Conservation (phyloP, 495 filamentous ascomycete genomes). For the Tuber microsphaerosporum region DNA sequence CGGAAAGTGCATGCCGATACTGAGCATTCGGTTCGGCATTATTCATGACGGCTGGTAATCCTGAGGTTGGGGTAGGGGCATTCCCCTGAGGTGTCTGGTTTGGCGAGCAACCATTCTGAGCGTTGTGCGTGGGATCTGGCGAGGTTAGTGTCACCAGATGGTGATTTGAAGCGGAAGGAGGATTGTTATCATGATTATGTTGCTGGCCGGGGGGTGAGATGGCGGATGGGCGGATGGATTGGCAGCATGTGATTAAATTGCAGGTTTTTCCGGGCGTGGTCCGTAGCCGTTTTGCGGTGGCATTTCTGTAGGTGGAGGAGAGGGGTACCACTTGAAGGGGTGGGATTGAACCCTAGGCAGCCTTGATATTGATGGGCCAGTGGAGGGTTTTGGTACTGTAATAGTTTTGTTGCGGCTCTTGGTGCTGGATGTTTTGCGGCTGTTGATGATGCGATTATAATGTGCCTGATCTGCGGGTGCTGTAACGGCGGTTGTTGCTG, state of each 20-base stretch:
- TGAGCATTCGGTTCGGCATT: neutral
- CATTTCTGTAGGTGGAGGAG: conserved; percentile 14
- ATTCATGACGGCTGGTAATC: neutral
- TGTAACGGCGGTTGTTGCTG: too few species aligned
- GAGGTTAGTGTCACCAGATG: neutral
- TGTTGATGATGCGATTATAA: too few species aligned
- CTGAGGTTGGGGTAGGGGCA: neutral
- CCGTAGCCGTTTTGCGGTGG: neutral
- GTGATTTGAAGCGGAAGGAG: neutral
- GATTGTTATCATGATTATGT: neutral
- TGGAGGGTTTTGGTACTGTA: conserved; percentile 6
- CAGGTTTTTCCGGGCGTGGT: conserved; percentile 15
- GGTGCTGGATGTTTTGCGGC: too few species aligned
- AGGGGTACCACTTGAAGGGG: neutral
- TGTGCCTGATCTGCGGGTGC: too few species aligned
- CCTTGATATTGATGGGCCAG: conserved; percentile 4
- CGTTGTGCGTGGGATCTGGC: neutral
- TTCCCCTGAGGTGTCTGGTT: neutral
- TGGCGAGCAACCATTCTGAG: neutral
- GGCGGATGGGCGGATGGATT: neutral
- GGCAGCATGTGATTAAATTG: conserved; percentile 8
- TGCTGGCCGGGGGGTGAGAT: neutral
- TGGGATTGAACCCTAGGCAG: neutral
- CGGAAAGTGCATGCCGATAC: conserved; percentile 19
- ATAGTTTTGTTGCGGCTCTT: neutral